Evolutionary conservation across 164 flowering plant species (phyloP), one percentile per base, ranked within the genome.

Genomic region (Amborella trichopoda): DNA sequence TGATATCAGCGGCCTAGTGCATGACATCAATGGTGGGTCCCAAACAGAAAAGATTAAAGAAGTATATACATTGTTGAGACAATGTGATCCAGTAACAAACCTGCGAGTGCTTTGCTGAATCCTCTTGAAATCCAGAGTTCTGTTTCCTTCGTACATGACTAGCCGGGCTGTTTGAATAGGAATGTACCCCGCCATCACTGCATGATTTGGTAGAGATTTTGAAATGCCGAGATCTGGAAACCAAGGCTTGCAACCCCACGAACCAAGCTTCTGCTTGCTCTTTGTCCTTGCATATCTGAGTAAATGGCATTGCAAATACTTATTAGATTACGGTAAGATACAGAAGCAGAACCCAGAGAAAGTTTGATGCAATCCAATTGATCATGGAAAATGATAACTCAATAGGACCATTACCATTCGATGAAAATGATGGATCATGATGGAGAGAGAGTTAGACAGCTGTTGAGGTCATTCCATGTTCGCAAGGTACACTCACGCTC

Each of bases 251-350:
- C 65, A 77, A 63, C 42, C 81, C 88, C 20, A 61, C 17, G 45
- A 60, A 57, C 88, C 83, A 80, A 62, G 65, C 55, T 58, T 75
- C 83, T 19, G 81, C 79, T 42, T 71, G 81, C 20, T 39, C 70
- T 46, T 75, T 68, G 67, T 80, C 83, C 70, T 80, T 77, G 71
- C 88, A 80, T 50, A 77, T 69, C 88, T 80, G 40, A 37, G 28
- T 14, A 37, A 45, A 33, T 24, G 39, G 22, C 14, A 55, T 18
- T n/a, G n/a, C n/a, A 6, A 21, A 6, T 16, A 46, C 26, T 11
- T 19, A 8, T 47, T 25, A 14, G 13, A 40, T 6, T 11, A 16
- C 26, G 17, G 5, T 0, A 14, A 22, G 11, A n/a, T 9, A 20
- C 5, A 32, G 6, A 36, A 9, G 13, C 24, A 14, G 26, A 24